Evolutionary conservation across 164 flowering plant species (phyloP).

Genomic region (Liquidambar formosana): DNA sequence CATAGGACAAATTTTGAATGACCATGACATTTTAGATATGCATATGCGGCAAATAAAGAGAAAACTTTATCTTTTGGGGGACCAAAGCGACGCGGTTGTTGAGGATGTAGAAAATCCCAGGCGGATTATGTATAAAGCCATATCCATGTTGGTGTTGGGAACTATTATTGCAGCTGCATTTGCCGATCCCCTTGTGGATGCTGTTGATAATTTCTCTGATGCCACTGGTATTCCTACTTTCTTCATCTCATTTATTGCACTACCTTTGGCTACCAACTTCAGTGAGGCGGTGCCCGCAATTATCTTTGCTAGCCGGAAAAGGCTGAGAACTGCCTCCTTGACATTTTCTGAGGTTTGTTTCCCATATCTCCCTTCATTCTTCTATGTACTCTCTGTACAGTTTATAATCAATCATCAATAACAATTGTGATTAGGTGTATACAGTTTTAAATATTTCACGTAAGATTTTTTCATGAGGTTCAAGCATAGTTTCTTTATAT

Average conservation of each 20-base stretch:
- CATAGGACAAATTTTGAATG: slow-evolving; percentile 33
- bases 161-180: slow-evolving; percentile 70
- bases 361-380: neutral
- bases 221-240: slow-evolving; percentile 86
- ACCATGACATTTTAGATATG: slow-evolving; percentile 15
- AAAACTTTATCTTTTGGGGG: slow-evolving; percentile 49
- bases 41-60: slow-evolving; percentile 49
- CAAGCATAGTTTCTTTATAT: no score
- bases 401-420: no score
- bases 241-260: slow-evolving; percentile 82
- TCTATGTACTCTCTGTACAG: neutral
- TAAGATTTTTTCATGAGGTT: no score
- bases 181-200: slow-evolving; percentile 91
- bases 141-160: slow-evolving; percentile 59
- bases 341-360: slow-evolving; percentile 85
- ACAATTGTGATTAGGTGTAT: no score
- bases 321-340: slow-evolving; percentile 63
- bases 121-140: slow-evolving; percentile 55
- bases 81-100: slow-evolving; percentile 51
- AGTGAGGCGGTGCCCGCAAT: slow-evolving; percentile 90
- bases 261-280: slow-evolving; percentile 89
- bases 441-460: no score
- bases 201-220: slow-evolving; percentile 72
- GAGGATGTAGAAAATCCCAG: slow-evolving; percentile 44
- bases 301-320: slow-evolving; percentile 75